A percentile compares a stretch with the other conserved stretches of the same genome.
Conservation (phyloP, 352 stramenopile genomes). For the Elongisporangium anandrum region DNA sequence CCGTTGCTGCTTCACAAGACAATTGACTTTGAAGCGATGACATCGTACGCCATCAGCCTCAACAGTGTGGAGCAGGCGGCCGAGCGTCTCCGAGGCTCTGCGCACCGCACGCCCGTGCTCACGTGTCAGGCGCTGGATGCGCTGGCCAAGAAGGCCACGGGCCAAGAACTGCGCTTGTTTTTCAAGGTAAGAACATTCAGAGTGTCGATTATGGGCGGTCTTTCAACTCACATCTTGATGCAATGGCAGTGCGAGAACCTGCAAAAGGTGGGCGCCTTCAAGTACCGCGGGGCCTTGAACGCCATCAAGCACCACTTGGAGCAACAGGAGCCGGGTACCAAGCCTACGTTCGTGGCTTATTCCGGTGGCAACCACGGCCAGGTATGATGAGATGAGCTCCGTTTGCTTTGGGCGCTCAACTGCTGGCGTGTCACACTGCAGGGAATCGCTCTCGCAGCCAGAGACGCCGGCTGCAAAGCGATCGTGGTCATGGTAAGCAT, state of each 20-base stretch:
- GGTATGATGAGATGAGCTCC: constrained; percentile 16
- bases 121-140: constrained; percentile 51
- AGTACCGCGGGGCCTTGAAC: constrained; percentile 79
- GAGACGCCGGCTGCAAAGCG: constrained; percentile 47
- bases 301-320: constrained; percentile 52
- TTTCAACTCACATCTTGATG: not conserved
- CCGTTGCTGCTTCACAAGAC: too few relatives aligned
- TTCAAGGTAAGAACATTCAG: constrained; percentile 74
- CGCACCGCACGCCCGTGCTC: constrained; percentile 63
- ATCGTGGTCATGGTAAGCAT: constrained; percentile 85
- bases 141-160: constrained; percentile 18
- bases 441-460: constrained; percentile 72
- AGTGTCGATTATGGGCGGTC: too few relatives aligned
- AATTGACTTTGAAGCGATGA: not conserved
- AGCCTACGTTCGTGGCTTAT: constrained; percentile 77
- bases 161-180: constrained; percentile 28
- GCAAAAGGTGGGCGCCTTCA: constrained; percentile 80
- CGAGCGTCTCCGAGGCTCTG: constrained; percentile 44
- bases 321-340: not conserved
- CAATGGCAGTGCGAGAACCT: constrained; percentile 69
- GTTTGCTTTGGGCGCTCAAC: too few relatives aligned
- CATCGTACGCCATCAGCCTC: constrained; percentile 55
- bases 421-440: not conserved
- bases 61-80: constrained; percentile 44
- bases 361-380: constrained; percentile 92